These are phyloP conservation scores for Hanseniaspora occidentalis DNA, from an alignment of 805 yeast genomes.

Conservation along the genomic window DNA sequence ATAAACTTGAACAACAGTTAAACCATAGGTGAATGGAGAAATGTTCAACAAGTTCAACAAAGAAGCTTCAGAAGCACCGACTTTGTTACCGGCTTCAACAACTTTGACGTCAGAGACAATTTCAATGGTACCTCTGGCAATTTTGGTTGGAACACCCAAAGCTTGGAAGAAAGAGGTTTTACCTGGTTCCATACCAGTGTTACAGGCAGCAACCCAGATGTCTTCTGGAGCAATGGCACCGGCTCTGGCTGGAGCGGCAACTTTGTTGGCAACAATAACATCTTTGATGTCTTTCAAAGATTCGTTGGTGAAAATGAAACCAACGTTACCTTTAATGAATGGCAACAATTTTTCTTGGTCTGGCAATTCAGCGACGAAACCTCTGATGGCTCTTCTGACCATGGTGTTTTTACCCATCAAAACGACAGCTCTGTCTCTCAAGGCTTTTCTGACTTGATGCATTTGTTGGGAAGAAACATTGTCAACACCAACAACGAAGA, in stretches of 20 bases:
- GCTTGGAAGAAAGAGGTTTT: slow-evolving; percentile 99
- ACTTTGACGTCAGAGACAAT: slow-evolving; percentile 95
- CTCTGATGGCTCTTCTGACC: slow-evolving; percentile 99
- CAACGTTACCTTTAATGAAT: slow-evolving; percentile 94
- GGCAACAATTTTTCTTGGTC: slow-evolving; percentile 93
- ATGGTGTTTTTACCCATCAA: slow-evolving; percentile 99
- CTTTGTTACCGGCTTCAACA: slow-evolving; percentile 73
- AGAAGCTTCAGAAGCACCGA: slow-evolving; percentile 98
- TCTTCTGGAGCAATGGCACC: slow-evolving; percentile 99
- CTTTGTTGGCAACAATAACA: slow-evolving; percentile 77
- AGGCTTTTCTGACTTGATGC: slow-evolving; percentile 97
- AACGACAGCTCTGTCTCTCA: slow-evolving; percentile 90
- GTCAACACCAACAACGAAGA: slow-evolving; percentile 99
- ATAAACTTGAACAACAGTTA: slow-evolving; percentile 92
- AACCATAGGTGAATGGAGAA: slow-evolving; percentile 99
- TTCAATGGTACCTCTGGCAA: slow-evolving; percentile 99
- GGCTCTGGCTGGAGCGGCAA: slow-evolving; percentile 99
- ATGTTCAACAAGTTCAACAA: slow-evolving; percentile 98
- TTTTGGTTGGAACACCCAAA: slow-evolving; percentile 99
- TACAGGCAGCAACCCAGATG: slow-evolving; percentile 96
- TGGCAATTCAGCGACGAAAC: slow-evolving; percentile 85
- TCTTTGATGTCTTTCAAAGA: slow-evolving; percentile 92
- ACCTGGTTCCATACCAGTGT: slow-evolving; percentile 99
- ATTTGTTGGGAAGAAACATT: slow-evolving; percentile 99
- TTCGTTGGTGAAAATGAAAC: slow-evolving; percentile 97